Evolutionary conservation across 306 rosid genomes (phyloP).

Genomic region (Begonia fuchsioides): DNA sequence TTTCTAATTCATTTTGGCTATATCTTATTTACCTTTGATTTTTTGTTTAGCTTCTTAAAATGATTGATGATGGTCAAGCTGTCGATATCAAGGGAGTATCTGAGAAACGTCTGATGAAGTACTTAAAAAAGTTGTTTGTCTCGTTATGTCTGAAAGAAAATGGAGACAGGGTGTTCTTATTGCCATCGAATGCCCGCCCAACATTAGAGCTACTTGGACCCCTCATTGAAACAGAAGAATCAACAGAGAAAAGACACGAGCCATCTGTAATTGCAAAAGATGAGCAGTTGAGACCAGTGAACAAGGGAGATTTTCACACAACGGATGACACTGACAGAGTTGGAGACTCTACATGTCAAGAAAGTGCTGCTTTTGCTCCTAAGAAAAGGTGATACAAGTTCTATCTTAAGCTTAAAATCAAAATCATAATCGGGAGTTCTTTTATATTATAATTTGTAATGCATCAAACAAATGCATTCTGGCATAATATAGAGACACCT

Average conservation of each 20-base stretch:
- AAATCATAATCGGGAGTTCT: too few relatives aligned
- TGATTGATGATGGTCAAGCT: conserved; percentile 91
- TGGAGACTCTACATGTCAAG: conserved; percentile 9
- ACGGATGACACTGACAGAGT: conserved; percentile 13
- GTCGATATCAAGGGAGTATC: conserved; percentile 85
- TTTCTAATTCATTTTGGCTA: too few relatives aligned
- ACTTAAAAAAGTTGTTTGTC: conserved; percentile 55
- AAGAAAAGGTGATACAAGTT: conserved; percentile 27
- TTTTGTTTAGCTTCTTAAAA: conserved; percentile 50
- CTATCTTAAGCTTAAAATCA: neutral
- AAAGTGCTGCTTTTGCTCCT: conserved; percentile 43
- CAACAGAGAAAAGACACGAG: conserved; percentile 12
- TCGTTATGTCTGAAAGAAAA: conserved; percentile 54
- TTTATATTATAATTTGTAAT: too few relatives aligned
- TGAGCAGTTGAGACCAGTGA: conserved; percentile 18
- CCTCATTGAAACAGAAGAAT: conserved; percentile 28
- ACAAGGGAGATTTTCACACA: conserved; percentile 16
- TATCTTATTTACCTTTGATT: conserved; percentile 1
- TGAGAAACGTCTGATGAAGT: conserved; percentile 40
- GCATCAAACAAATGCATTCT: too few relatives aligned
- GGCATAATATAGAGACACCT: too few relatives aligned
- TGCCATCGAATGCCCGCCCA: conserved; percentile 49
- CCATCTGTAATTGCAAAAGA: conserved; percentile 19
- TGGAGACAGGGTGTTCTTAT: conserved; percentile 55
- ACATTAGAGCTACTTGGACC: conserved; percentile 64